Conservation (phyloP, 495 filamentous ascomycete genomes). For the Penicillium alfredii region DNA sequence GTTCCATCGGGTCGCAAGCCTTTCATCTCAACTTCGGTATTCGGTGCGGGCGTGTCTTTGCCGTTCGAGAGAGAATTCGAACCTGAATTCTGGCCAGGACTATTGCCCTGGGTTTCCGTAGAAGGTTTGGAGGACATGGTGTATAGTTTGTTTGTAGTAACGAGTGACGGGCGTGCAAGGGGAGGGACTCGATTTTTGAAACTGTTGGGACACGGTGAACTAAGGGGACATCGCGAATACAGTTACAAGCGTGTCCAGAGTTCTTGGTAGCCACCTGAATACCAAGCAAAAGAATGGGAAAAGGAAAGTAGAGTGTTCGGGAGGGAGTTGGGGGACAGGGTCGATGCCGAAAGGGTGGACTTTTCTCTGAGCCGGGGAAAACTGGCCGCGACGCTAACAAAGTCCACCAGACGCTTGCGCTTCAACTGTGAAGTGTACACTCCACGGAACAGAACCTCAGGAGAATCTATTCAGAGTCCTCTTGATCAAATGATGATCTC, state of each 20-base stretch:
- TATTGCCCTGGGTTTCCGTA: slow-evolving; percentile 24
- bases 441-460: too few species aligned
- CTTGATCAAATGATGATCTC: too few species aligned
- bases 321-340: background rate
- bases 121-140: slow-evolving; percentile 29
- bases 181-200: too few species aligned
- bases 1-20: slow-evolving; percentile 46
- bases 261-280: too few species aligned
- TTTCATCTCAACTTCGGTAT: slow-evolving; percentile 64
- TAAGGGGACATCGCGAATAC: background rate
- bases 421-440: too few species aligned
- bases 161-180: too few species aligned
- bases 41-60: slow-evolving; percentile 55
- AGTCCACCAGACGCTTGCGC: too few species aligned
- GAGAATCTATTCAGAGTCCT: too few species aligned
- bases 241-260: too few species aligned
- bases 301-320: background rate
- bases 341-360: background rate
- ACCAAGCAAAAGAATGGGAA: background rate
- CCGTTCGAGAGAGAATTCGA: slow-evolving; percentile 37
- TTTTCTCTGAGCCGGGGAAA: too few species aligned
- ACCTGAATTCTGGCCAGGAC: slow-evolving; percentile 19
- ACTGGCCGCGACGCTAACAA: too few species aligned
- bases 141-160: too few species aligned
- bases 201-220: background rate